Evolutionary conservation across 2,329 filamentous ascomycete genomes (phyloP), one percentile per base, ranked within the genome.

Genomic region (Daldinia eschscholtzii): DNA sequence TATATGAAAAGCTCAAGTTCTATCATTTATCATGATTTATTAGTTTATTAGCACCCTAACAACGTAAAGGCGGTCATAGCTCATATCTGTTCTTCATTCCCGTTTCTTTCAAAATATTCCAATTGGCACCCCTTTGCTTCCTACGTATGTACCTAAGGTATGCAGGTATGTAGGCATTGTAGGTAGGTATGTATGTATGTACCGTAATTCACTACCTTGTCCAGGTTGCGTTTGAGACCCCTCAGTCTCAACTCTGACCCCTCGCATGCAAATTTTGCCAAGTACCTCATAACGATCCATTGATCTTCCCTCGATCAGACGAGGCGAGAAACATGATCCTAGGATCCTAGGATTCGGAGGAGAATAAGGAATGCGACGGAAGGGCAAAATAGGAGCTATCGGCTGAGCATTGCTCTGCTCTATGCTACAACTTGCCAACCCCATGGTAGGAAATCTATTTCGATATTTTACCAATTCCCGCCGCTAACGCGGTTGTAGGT

Each of bases 401-500:
- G 46, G 48, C 59, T 57, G 39, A 52, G 7, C 7, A 33, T 18
- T 52, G 52, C 26, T 61, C 42, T 30, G 50, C n/a, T 57, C 42
- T 60, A 39, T 57, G 26, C 48, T 6, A 55, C 44, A 18, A 46
- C n/a, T 48, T 41, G n/a, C 33, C 58, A 44, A 58, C 30, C 18
- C 2, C 10, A 33, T 4, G 23, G 13, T 2, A 30, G 26, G 37
- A 42, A 18, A 57, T 26, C n/a, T 30, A 23, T 64, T 55, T 68
- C 26, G 57, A 50, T 33, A 41, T 70, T 67, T 48, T 55, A 57
- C 26, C 61, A 33, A 56, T 56, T 42, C 28, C 56, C 53, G 42
- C 59, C 64, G 64, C 65, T 71, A 68, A 74, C 70, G 67, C 67
- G 61, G 70, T 70, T 64, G 69, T n/a, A n/a, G n/a, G n/a, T 68